Base-by-base conservation (phyloP, 2,329 filamentous ascomycete genomes). In the Periglandula ipomoeae region DNA sequence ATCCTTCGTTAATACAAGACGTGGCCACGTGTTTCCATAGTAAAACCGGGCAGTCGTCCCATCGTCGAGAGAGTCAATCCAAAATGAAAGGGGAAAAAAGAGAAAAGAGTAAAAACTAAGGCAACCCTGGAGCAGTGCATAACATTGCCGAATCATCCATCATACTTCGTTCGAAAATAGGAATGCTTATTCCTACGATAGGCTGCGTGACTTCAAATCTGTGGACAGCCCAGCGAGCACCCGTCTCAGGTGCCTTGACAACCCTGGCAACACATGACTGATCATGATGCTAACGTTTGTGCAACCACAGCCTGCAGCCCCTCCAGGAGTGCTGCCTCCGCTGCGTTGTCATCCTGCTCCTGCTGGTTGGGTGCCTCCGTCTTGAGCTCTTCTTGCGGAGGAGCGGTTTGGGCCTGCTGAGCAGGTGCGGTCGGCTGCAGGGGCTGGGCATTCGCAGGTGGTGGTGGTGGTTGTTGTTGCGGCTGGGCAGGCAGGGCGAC, bases 271-370 rank as follows among this genome's bases (percentile, higher is more conserved):
- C 24, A 23, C 15, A 17, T 17, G 37, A 20, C 23, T 13, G 19
- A 22, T 39, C 35, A 52, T 51, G 53, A 59, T 35, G 52, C 48
- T 19, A 57, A 32, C 6, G 52, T 56, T 34, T 58, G 56, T 46
- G 64, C 64, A 37, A 67, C 60, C 7, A 59, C 65, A 8, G 62
- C 64, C 46, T 67, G 65, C 1, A 67, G 58, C 5, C 64, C 62
- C 48, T 67, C 61, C 6, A 67, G 48, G 15, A 67, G 53, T 20
- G 64, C 63, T 19, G 59, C 64, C 47, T 67, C 65, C 13, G 62
- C 61, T 20, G 59, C 64, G 34, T 65, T 63, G 47, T 66, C 64
- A 46, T 66, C 54, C 24, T 58, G 53, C 17, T 50, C 45, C 4
- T 50, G 39, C 20, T 58, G 52, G 20, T 52, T 50, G 19, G 51